phyloP scores from a whole-genome alignment of 352 stramenopile species.

The Globisporangium spiculum region DNA sequence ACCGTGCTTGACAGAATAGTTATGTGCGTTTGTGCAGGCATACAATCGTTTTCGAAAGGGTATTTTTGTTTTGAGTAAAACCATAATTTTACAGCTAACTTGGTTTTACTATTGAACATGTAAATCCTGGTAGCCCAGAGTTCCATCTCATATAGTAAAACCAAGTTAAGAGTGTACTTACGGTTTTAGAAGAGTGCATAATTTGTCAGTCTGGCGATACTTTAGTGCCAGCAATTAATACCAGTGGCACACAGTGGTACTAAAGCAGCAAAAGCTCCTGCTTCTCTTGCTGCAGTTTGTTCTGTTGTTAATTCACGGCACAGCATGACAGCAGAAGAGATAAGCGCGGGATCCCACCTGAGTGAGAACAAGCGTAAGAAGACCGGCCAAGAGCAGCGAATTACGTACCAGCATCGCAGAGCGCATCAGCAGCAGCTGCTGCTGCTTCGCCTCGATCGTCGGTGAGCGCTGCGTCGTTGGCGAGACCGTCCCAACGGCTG shows the following conservation, averaged over 20 bases:
- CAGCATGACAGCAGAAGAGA: neutral
- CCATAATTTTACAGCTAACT: too few species aligned
- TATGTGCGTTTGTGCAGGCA: neutral
- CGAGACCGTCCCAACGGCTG: neutral
- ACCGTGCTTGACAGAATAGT: neutral
- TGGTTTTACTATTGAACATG: too few species aligned
- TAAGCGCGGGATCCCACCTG: neutral
- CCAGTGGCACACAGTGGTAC: neutral
- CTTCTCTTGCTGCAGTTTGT: neutral
- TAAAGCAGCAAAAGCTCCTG: neutral
- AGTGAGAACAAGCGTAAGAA: neutral
- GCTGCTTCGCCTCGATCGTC: constrained; percentile 50
- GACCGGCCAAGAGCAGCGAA: neutral
- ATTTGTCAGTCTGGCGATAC: neutral
- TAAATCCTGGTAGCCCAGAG: too few species aligned
- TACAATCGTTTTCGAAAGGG: neutral
- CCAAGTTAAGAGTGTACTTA: too few species aligned
- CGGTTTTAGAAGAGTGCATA: too few species aligned
- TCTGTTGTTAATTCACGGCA: neutral
- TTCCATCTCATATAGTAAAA: too few species aligned
- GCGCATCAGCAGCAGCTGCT: constrained; percentile 42
- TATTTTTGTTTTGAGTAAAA: too few species aligned
- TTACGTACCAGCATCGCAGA: constrained; percentile 39
- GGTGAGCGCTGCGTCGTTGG: neutral
- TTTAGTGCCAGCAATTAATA: neutral